phyloP scores from a whole-genome alignment of 75 land plant genomes.

The Gnetum montanum region DNA sequence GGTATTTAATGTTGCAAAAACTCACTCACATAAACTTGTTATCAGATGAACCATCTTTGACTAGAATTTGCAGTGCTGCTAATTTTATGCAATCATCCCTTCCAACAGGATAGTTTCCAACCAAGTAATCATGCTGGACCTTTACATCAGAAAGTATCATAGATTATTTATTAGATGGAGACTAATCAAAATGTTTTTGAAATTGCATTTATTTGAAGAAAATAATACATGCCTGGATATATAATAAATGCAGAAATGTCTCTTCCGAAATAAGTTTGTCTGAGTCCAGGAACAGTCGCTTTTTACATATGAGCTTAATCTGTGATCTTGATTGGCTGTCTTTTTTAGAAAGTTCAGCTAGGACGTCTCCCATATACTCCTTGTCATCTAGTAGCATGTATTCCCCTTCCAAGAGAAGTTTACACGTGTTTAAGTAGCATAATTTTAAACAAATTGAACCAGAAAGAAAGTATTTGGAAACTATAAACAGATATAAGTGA shows the following conservation, averaged over 20 bases:
- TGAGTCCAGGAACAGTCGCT: conserved; percentile 14
- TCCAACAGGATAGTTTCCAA: conserved; percentile 32
- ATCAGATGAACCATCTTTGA: conserved; percentile 6
- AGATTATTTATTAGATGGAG: too few species aligned
- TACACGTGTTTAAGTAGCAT: too few species aligned
- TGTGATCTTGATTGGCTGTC: conserved; percentile 10
- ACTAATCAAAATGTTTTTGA: too few species aligned
- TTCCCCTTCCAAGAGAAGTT: conserved; percentile 13
- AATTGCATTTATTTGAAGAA: too few species aligned
- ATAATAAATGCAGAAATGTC: conserved; percentile 13
- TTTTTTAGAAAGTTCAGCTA: conserved; percentile 22
- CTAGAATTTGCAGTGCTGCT: conserved; percentile 25
- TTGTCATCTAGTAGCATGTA: conserved; percentile 18
- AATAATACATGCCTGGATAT: conserved; percentile 13
- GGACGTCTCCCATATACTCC: conserved; percentile 21
- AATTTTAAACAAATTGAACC: too few species aligned
- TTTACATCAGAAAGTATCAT: background rate
- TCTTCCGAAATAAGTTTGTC: conserved; percentile 24
- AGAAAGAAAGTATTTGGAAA: too few species aligned
- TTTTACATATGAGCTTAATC: conserved; percentile 25
- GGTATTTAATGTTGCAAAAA: too few species aligned
- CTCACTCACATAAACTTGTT: too few species aligned
- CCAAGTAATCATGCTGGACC: conserved; percentile 22
- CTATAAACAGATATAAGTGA: too few species aligned
- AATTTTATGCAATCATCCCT: conserved; percentile 26